These are phyloP conservation scores for Rubia yunnanensis DNA, from an alignment of 257 asterid species.

Conservation along the genomic window DNA sequence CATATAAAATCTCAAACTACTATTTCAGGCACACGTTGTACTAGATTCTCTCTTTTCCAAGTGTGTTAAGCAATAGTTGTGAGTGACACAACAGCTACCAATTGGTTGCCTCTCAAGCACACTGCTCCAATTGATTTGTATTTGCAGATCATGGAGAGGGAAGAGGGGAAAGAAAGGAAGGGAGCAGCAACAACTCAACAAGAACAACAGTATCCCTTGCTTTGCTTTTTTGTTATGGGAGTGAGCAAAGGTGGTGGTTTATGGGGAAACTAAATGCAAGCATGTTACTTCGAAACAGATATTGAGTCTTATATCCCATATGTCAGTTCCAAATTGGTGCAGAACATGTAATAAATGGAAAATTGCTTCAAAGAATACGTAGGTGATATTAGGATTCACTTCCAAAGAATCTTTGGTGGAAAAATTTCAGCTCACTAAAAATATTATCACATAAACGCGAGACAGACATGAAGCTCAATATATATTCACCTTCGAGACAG, in stretches of 20 bases:
- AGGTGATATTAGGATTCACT: neutral
- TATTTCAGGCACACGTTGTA: neutral
- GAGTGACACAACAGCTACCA: neutral
- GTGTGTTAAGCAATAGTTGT: neutral
- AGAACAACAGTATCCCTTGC: neutral
- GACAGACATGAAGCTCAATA: slow-evolving; percentile 1
- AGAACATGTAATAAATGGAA: neutral
- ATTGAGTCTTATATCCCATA: neutral
- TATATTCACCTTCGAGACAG: slow-evolving; percentile 75
- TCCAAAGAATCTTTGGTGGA: neutral
- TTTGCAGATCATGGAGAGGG: neutral
- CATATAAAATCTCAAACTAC: neutral
- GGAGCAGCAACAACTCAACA: no score
- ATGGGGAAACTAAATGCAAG: neutral
- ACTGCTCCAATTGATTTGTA: neutral
- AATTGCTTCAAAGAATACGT: neutral
- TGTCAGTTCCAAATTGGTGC: neutral
- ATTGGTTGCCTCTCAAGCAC: neutral
- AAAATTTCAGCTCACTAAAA: neutral
- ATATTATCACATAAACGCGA: slow-evolving; percentile 3
- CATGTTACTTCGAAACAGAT: neutral
- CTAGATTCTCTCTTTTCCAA: neutral
- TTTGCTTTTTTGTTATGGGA: neutral
- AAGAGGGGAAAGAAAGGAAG: no score
- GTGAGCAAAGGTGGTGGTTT: neutral